phyloP scores from a whole-genome alignment of 2,329 filamentous ascomycete genomes.

The Colletotrichum somersetense region DNA sequence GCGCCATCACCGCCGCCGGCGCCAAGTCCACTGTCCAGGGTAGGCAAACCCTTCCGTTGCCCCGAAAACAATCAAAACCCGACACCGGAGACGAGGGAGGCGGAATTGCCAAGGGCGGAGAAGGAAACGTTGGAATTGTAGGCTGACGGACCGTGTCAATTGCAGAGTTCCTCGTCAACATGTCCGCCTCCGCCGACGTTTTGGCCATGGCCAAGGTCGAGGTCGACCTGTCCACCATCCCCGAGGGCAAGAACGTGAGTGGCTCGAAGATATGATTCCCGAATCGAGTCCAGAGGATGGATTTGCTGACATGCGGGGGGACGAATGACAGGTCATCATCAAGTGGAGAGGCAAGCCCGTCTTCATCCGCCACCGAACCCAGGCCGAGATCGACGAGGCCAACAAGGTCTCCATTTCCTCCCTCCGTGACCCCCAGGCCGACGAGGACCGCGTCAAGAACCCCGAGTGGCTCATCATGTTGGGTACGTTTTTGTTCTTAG shows the following conservation, averaged over 20 bases:
- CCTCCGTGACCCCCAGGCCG: constrained; percentile 91
- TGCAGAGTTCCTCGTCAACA: constrained; percentile 98
- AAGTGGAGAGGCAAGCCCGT: constrained; percentile 99
- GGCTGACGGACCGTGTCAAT: constrained; percentile 47
- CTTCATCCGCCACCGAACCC: constrained; percentile 98
- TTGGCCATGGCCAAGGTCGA: constrained; percentile 99
- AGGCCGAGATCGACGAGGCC: constrained; percentile 93
- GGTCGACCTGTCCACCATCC: constrained; percentile 91
- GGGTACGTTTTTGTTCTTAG: constrained; percentile 67
- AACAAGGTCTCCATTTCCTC: constrained; percentile 85
- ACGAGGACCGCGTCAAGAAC: constrained; percentile 95
- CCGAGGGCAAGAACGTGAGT: constrained; percentile 98
- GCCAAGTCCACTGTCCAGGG: constrained; percentile 99
- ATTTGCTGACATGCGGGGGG: constrained; percentile 14
- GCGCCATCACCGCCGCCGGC: constrained; percentile 89
- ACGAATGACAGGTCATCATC: constrained; percentile 82
- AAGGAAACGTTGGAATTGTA: constrained; percentile 2
- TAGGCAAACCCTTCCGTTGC: constrained; percentile 62
- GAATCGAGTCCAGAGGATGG: not conserved
- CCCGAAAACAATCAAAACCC: not conserved
- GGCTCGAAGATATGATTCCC: not conserved
- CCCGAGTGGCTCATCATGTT: constrained; percentile 99
- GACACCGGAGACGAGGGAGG: not conserved
- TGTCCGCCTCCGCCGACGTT: constrained; percentile 98
- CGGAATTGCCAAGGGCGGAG: too few species aligned